Conservation (phyloP, 192 early-diverging fungal species). For the Mortierella hygrophila region DNA sequence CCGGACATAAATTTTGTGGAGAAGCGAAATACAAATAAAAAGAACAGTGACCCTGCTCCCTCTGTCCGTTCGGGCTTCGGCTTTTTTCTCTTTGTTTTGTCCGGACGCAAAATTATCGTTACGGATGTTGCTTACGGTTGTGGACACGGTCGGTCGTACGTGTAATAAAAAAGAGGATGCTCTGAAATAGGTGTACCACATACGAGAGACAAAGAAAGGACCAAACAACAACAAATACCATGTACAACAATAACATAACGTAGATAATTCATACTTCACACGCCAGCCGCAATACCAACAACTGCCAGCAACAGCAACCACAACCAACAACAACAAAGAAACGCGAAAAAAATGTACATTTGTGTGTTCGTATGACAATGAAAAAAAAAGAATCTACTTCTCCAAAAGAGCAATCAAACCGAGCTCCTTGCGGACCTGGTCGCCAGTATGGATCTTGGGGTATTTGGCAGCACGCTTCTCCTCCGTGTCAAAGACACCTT, state of each 20-base stretch:
- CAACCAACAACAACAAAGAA: too few species aligned
- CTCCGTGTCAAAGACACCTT: slow-evolving; percentile 57
- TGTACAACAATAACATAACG: not conserved
- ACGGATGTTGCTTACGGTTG: not conserved
- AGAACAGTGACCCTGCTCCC: not conserved
- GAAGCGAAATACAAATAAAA: not conserved
- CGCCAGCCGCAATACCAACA: not conserved
- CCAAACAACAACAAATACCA: not conserved
- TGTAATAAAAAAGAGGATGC: not conserved
- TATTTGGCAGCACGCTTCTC: slow-evolving; percentile 68
- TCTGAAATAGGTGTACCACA: not conserved
- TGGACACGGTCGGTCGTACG: not conserved
- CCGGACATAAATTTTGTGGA: not conserved
- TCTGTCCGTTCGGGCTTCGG: not conserved
- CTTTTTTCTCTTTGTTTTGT: not conserved
- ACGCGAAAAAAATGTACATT: not conserved
- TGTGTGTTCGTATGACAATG: not conserved
- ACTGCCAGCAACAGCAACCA: not conserved
- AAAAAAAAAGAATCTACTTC: slow-evolving; percentile 15
- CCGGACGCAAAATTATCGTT: not conserved
- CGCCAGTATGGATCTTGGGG: slow-evolving; percentile 70
- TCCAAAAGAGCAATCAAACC: slow-evolving; percentile 71
- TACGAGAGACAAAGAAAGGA: not conserved
- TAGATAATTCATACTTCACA: not conserved
- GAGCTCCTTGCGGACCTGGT: slow-evolving; percentile 75